Conservation (phyloP, 306 rosid species). For the Alnus rubra region DNA sequence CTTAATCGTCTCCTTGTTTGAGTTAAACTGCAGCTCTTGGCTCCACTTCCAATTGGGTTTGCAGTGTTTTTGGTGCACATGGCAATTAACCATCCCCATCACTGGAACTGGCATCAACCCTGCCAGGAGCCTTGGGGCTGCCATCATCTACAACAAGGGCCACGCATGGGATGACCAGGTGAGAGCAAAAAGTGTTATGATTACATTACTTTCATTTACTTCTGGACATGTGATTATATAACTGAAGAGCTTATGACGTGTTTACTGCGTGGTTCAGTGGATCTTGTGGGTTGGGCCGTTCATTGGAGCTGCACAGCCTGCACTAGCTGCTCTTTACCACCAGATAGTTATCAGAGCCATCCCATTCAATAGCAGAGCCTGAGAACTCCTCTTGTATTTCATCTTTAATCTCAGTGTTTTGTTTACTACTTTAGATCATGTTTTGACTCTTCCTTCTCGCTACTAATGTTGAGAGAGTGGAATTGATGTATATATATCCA, state of each 20-base stretch:
- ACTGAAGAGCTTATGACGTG: background rate
- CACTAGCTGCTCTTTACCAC: conserved; percentile 59
- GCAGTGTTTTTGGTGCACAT: conserved; percentile 49
- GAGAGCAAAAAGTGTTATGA: conserved; percentile 10
- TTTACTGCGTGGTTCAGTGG: conserved; percentile 36
- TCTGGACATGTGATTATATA: background rate
- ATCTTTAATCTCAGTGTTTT: background rate
- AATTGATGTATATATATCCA: background rate
- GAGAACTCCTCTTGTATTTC: background rate
- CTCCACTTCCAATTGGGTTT: conserved; percentile 50
- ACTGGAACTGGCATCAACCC: conserved; percentile 53
- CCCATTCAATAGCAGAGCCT: conserved; percentile 42
- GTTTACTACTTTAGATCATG: background rate
- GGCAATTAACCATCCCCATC: conserved; percentile 45
- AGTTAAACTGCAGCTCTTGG: conserved; percentile 38
- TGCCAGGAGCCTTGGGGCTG: conserved; percentile 53
- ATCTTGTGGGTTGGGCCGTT: conserved; percentile 63
- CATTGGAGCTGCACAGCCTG: conserved; percentile 41
- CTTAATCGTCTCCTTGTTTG: background rate
- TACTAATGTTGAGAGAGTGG: background rate
- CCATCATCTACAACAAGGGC: conserved; percentile 42
- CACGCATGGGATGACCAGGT: conserved; percentile 48
- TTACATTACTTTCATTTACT: background rate
- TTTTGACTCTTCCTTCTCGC: background rate
- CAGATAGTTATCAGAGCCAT: conserved; percentile 50